These are phyloP conservation scores for Bruguiera hainesii DNA, from an alignment of 441 rosid species.

Conservation along the genomic window DNA sequence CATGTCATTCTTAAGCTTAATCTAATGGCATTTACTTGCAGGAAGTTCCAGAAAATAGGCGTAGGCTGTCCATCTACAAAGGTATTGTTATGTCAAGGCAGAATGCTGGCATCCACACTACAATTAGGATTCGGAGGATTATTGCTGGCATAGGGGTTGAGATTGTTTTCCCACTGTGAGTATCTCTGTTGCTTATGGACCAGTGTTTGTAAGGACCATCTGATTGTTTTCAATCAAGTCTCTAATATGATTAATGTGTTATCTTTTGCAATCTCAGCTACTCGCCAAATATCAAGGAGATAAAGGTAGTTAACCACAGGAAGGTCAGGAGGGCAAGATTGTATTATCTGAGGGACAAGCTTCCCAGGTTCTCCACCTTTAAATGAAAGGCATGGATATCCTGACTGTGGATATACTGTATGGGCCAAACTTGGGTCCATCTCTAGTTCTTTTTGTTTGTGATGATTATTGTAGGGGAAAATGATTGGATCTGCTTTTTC, in stretches of 20 bases:
- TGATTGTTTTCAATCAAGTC: neutral
- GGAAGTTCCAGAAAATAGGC: constrained; percentile 78
- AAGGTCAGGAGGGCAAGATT: constrained; percentile 90
- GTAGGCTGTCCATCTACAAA: constrained; percentile 72
- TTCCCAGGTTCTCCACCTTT: constrained; percentile 89
- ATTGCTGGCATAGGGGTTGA: constrained; percentile 85
- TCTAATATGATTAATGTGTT: constrained; percentile 1
- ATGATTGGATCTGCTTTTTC: constrained; percentile 8
- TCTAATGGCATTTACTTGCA: constrained; percentile 31
- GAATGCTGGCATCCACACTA: constrained; percentile 87
- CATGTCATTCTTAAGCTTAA: constrained; percentile 1
- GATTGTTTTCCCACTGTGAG: constrained; percentile 91
- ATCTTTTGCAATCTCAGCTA: constrained; percentile 42
- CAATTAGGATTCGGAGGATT: constrained; percentile 78
- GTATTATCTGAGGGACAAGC: constrained; percentile 84
- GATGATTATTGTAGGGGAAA: constrained; percentile 16
- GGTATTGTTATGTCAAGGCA: constrained; percentile 85
- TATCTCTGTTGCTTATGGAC: constrained; percentile 15
- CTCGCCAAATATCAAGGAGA: constrained; percentile 82
- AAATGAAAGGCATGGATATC: constrained; percentile 40
- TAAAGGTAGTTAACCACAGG: constrained; percentile 63
- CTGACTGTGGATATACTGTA: constrained; percentile 16
- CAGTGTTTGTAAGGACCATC: neutral
- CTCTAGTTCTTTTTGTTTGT: neutral
- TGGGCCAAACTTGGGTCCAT: constrained; percentile 16